These are phyloP conservation scores for Rhododendron molle DNA, from an alignment of 148 eudicot species.

Conservation along the genomic window DNA sequence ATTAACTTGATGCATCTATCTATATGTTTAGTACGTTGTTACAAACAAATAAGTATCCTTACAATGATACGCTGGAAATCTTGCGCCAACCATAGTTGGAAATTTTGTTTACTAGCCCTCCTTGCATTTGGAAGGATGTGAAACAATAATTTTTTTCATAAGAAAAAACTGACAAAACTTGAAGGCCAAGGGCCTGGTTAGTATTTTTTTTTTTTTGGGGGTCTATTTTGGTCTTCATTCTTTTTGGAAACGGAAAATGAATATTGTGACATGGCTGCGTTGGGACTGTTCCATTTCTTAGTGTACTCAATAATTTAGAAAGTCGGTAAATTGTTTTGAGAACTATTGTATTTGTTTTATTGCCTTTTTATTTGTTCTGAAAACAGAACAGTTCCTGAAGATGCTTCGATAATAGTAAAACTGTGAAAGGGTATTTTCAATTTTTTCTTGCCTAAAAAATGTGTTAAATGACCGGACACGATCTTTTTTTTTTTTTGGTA, in stretches of 20 bases:
- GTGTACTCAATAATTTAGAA: neutral
- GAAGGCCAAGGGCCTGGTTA: neutral
- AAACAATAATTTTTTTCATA: neutral
- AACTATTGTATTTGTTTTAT: neutral
- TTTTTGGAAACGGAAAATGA: neutral
- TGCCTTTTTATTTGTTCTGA: neutral
- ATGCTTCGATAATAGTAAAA: neutral
- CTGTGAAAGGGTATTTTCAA: neutral
- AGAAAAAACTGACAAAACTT: neutral
- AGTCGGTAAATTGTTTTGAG: neutral
- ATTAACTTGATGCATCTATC: neutral
- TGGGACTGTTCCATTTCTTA: neutral
- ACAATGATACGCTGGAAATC: neutral
- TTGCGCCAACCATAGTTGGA: neutral
- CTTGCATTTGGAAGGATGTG: neutral
- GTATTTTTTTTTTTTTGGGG: neutral
- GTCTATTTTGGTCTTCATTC: neutral
- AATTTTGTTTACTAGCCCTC: neutral
- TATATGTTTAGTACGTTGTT: neutral
- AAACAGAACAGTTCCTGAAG: neutral
- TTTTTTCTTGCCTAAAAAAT: neutral
- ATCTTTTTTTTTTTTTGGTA: neutral
- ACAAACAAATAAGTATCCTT: neutral
- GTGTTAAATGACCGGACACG: neutral
- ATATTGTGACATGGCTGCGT: neutral